Evolutionary conservation across 2,329 filamentous ascomycete genomes (phyloP).

Genomic region (Allantophomopsis cytisporea): DNA sequence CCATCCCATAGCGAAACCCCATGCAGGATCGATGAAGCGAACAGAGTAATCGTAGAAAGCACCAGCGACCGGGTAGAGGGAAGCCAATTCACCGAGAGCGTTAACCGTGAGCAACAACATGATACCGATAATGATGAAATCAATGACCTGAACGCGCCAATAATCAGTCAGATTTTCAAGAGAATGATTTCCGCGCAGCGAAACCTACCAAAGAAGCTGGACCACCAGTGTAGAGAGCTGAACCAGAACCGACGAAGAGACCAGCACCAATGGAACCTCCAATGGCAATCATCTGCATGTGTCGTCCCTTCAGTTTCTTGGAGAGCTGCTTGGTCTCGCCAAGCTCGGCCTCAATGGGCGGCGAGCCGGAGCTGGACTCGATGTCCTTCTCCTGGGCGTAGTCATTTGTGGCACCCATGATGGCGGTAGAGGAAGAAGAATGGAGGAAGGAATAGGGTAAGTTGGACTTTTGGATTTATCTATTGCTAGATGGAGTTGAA

Average conservation of each 20-base stretch:
- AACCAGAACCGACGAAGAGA: conserved; percentile 32
- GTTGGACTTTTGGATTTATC: too few species aligned
- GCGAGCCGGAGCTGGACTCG: neutral
- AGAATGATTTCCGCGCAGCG: conserved; percentile 1
- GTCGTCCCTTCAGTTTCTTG: conserved; percentile 27
- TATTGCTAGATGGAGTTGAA: too few species aligned
- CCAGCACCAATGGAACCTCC: conserved; percentile 35
- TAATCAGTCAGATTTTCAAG: neutral
- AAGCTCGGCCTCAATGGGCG: too few species aligned
- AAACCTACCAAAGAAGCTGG: conserved; percentile 4
- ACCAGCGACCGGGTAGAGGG: conserved; percentile 42
- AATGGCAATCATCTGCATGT: conserved; percentile 37
- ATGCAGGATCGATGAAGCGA: conserved; percentile 44
- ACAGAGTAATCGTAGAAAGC: conserved; percentile 49
- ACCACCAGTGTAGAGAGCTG: conserved; percentile 24
- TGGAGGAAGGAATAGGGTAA: too few species aligned
- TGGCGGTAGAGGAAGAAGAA: neutral
- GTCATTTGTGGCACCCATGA: neutral
- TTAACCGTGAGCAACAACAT: conserved; percentile 46
- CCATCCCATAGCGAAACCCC: conserved; percentile 39
- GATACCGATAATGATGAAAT: conserved; percentile 39
- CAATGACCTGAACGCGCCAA: conserved; percentile 19
- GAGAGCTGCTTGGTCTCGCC: conserved; percentile 1
- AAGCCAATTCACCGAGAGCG: conserved; percentile 45
- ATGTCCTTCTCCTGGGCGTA: neutral